Conservation (phyloP, 495 filamentous ascomycete genomes). For the Coniosporium apollinis region DNA sequence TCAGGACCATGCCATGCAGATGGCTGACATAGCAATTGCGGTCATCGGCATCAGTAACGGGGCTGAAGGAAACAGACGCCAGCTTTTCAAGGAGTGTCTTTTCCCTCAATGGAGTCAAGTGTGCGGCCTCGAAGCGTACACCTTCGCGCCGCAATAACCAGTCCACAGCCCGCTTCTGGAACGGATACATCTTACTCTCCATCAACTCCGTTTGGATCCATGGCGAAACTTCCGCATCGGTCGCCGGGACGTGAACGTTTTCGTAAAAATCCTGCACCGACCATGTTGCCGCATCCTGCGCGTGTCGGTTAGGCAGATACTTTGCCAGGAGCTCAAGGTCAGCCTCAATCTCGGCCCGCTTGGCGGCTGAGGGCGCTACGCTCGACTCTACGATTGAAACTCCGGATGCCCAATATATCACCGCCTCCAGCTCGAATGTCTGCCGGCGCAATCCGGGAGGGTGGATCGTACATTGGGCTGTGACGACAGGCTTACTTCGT, state of each 20-base stretch:
- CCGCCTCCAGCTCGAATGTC: constrained; percentile 5
- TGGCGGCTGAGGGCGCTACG: no score
- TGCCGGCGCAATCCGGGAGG: no score
- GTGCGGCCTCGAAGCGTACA: constrained; percentile 19
- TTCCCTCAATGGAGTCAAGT: no score
- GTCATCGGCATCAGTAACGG: constrained; percentile 32
- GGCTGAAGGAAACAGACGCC: constrained; percentile 23
- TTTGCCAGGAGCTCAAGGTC: no score
- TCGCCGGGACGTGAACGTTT: constrained; percentile 40
- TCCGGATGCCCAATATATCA: constrained; percentile 5
- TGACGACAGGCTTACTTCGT: no score
- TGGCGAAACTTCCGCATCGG: constrained; percentile 22
- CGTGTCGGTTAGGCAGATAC: no score
- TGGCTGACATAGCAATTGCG: constrained; percentile 41
- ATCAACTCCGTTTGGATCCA: constrained; percentile 27
- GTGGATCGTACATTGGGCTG: no score
- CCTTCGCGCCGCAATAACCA: constrained; percentile 53
- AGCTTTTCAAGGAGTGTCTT: no score
- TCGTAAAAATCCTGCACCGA: constrained; percentile 42
- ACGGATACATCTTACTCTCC: constrained; percentile 45
- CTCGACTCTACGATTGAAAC: no score
- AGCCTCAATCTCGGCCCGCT: no score
- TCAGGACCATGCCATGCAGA: constrained; percentile 39
- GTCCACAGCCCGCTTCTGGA: constrained; percentile 51
- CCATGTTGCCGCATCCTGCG: constrained; percentile 9